A percentile compares a stretch with the other conserved stretches of the same genome.
Conservation (phyloP, 139 green algal species). For the Chlamydomonas urium region DNA sequence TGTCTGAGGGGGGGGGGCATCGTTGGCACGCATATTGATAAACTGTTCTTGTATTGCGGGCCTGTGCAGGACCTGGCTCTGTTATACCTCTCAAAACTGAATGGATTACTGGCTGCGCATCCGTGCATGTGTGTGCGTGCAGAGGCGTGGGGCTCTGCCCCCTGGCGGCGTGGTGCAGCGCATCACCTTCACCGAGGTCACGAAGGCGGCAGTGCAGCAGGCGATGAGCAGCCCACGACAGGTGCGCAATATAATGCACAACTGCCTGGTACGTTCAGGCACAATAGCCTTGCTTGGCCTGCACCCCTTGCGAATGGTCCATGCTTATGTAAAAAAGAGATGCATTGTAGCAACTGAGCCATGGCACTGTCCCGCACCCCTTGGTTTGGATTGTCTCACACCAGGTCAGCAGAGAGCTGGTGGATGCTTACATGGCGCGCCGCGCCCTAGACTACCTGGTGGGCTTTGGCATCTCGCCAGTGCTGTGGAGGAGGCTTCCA, state of each 20-base stretch:
- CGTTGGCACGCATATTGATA: conserved; percentile 96
- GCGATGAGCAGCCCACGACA: too few species aligned
- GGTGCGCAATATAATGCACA: too few species aligned
- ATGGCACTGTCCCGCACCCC: too few species aligned
- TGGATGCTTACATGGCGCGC: conserved; percentile 88
- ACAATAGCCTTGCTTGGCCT: neutral
- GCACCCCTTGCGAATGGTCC: neutral
- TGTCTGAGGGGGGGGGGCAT: conserved; percentile 89
- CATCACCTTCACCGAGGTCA: conserved; percentile 84
- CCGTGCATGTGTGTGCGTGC: conserved; percentile 13
- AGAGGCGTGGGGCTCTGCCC: conserved; percentile 18
- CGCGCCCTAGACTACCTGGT: conserved; percentile 90
- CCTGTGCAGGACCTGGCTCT: too few species aligned
- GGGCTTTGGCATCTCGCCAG: conserved; percentile 80
- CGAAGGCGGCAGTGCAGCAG: conserved; percentile 56
- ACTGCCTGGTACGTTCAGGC: neutral
- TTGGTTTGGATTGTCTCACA: too few species aligned
- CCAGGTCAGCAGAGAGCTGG: conserved; percentile 57
- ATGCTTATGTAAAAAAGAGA: neutral
- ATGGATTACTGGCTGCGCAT: conserved; percentile 34
- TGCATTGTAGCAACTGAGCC: too few species aligned
- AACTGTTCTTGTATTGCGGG: too few species aligned
- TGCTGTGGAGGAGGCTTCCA: conserved; percentile 90
- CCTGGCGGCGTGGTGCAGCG: conserved; percentile 32
- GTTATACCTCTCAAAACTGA: too few species aligned